Evolutionary conservation across 805 yeast genomes (phyloP).

Genomic region (Sugiyamaella chiloensis): DNA sequence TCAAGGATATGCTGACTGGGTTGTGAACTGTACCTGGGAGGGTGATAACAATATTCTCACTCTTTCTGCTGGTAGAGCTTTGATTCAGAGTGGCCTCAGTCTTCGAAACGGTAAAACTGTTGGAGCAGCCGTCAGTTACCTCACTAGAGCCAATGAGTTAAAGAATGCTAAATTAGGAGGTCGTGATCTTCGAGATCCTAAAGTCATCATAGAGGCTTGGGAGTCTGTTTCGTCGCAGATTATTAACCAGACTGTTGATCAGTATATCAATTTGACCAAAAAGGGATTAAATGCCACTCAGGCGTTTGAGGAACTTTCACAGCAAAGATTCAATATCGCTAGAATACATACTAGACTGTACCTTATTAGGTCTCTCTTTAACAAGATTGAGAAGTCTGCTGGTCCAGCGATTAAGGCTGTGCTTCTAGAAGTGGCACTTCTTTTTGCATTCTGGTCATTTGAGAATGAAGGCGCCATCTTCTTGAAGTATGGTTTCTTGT

Average conservation of each 20-base stretch:
- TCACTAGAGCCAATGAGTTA: slow-evolving; percentile 27
- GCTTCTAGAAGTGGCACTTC: slow-evolving; percentile 52
- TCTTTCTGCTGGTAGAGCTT: slow-evolving; percentile 77
- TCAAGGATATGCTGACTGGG: slow-evolving; percentile 86
- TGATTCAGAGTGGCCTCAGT: slow-evolving; percentile 48
- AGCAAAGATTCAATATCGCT: slow-evolving; percentile 40
- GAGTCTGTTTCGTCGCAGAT: slow-evolving; percentile 34
- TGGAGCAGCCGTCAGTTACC: slow-evolving; percentile 46
- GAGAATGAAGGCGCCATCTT: slow-evolving; percentile 72
- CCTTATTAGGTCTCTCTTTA: slow-evolving; percentile 38
- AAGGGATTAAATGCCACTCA: slow-evolving; percentile 16
- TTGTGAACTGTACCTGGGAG: slow-evolving; percentile 98
- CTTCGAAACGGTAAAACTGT: slow-evolving; percentile 43
- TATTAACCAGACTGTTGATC: slow-evolving; percentile 32
- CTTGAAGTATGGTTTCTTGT: slow-evolving; percentile 57
- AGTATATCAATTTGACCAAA: slow-evolving; percentile 22
- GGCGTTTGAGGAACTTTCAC: slow-evolving; percentile 40
- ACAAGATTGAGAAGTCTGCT: slow-evolving; percentile 32
- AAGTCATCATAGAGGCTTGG: slow-evolving; percentile 34
- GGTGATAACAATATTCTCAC: slow-evolving; percentile 89
- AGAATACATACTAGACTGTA: slow-evolving; percentile 38
- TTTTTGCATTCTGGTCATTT: slow-evolving; percentile 63
- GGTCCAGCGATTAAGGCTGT: slow-evolving; percentile 44
- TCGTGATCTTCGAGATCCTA: slow-evolving; percentile 26
- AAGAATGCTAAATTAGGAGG: slow-evolving; percentile 17